Evolutionary conservation across 352 stramenopile genomes (phyloP).

Genomic region (Phytophthora kernoviae): DNA sequence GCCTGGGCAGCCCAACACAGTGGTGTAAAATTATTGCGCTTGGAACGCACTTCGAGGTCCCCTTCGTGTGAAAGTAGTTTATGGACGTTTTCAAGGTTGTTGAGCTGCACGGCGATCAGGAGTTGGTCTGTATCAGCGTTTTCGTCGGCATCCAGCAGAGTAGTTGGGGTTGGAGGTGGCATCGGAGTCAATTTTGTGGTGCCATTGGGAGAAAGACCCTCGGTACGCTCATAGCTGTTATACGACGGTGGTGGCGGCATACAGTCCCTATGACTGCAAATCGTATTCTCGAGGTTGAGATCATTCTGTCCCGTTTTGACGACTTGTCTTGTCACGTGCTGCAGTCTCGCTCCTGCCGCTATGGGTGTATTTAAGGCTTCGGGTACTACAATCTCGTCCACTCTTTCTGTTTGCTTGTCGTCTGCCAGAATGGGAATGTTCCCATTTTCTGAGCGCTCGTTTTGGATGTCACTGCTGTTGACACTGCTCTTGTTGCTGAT

Average conservation of each 20-base stretch:
- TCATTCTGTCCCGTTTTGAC: not conserved
- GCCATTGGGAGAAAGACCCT: not conserved
- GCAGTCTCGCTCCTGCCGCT: not conserved
- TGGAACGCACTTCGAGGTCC: constrained; percentile 23
- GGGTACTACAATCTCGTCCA: constrained; percentile 10
- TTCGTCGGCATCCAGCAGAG: not conserved
- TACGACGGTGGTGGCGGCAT: constrained; percentile 17
- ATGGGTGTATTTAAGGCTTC: not conserved
- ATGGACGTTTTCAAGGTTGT: constrained; percentile 14
- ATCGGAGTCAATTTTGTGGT: not conserved
- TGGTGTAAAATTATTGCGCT: constrained; percentile 20
- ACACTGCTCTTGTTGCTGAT: constrained; percentile 16
- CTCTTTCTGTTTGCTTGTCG: too few species aligned
- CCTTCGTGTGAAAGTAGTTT: constrained; percentile 13
- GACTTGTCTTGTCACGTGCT: not conserved
- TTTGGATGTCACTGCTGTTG: not conserved
- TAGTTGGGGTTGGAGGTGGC: not conserved
- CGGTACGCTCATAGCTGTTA: constrained; percentile 13
- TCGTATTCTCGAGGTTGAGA: not conserved
- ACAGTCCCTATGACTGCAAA: constrained; percentile 11
- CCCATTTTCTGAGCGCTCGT: constrained; percentile 2
- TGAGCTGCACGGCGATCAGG: constrained; percentile 13
- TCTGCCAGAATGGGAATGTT: constrained; percentile 7
- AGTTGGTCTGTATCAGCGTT: constrained; percentile 8
- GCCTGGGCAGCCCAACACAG: constrained; percentile 24